Evolutionary conservation across 2,329 filamentous ascomycete species (phyloP).

Genomic region (Aspergillus bombycis): DNA sequence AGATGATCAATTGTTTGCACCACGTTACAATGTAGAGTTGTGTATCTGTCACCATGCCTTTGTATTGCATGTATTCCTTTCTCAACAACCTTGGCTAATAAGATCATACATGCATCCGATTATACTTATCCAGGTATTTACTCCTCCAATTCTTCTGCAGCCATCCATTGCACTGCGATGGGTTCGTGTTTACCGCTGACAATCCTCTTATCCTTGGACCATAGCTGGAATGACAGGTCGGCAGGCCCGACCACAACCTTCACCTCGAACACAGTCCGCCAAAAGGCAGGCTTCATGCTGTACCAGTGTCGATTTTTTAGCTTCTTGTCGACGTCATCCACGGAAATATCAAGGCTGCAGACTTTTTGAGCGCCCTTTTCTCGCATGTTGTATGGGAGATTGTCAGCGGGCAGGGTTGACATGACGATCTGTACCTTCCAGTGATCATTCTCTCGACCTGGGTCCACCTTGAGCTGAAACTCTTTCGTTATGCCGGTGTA

Average conservation of each 20-base stretch:
- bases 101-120: background rate
- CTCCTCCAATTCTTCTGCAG: slow-evolving; percentile 3
- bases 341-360: slow-evolving; percentile 34
- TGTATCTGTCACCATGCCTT: no score
- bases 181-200: slow-evolving; percentile 29
- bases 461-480: slow-evolving; percentile 31
- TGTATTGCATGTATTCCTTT: background rate
- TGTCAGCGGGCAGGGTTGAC: slow-evolving; percentile 26
- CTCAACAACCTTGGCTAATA: background rate
- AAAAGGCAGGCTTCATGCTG: slow-evolving; percentile 33
- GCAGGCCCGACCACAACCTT: slow-evolving; percentile 38
- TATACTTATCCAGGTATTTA: background rate
- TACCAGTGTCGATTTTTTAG: slow-evolving; percentile 42
- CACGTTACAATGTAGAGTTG: no score
- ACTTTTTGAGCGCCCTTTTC: slow-evolving; percentile 29
- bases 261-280: slow-evolving; percentile 36
- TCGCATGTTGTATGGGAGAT: slow-evolving; percentile 29
- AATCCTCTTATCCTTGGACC: slow-evolving; percentile 33
- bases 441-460: slow-evolving; percentile 22
- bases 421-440: slow-evolving; percentile 40
- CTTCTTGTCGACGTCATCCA: slow-evolving; percentile 34
- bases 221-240: slow-evolving; percentile 40
- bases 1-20: no score
- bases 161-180: slow-evolving; percentile 38
- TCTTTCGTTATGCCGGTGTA: slow-evolving; percentile 28